A percentile compares a stretch with the other conserved stretches of the same genome.
Conservation (phyloP, 23 red algal species). For the Agarophyton chilense region DNA sequence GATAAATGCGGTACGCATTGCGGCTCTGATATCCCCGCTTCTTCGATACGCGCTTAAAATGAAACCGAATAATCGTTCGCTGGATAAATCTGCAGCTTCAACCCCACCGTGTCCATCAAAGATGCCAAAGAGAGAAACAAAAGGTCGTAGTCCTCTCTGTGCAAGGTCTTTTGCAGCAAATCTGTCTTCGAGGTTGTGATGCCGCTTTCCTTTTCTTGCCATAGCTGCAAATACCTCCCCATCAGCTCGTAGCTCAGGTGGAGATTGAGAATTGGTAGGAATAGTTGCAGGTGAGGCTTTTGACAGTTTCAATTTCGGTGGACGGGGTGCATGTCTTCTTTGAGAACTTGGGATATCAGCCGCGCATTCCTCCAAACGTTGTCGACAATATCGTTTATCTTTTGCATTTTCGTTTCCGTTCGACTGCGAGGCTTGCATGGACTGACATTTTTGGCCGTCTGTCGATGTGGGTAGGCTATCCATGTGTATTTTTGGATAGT, state of each 20-base stretch:
- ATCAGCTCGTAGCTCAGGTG: not conserved
- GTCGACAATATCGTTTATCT: not conserved
- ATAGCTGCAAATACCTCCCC: constrained; percentile 6
- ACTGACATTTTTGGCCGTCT: not conserved
- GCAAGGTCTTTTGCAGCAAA: constrained; percentile 12
- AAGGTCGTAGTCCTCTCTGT: not conserved
- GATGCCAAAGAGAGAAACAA: constrained; percentile 42
- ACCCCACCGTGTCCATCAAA: constrained; percentile 72
- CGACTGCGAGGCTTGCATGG: not conserved
- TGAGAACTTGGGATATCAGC: not conserved
- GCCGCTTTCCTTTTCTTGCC: constrained; percentile 11
- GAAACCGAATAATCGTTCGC: constrained; percentile 16
- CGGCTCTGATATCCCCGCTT: not conserved
- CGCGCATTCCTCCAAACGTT: not conserved
- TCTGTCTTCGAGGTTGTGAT: constrained; percentile 19
- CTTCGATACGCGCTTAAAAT: constrained; percentile 3
- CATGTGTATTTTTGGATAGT: not conserved
- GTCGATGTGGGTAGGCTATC: not conserved
- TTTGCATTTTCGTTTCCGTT: not conserved
- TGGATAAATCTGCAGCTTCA: constrained; percentile 34
- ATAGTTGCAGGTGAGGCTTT: not conserved
- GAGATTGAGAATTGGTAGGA: not conserved
- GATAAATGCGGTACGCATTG: not conserved
- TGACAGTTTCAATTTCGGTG: not conserved
- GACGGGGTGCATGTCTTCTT: not conserved